Percentiles rank a stretch among this genome's conserved stretches.
phyloP scores from a whole-genome alignment of 495 filamentous ascomycete species.

The Lophiostoma macrostomum region DNA sequence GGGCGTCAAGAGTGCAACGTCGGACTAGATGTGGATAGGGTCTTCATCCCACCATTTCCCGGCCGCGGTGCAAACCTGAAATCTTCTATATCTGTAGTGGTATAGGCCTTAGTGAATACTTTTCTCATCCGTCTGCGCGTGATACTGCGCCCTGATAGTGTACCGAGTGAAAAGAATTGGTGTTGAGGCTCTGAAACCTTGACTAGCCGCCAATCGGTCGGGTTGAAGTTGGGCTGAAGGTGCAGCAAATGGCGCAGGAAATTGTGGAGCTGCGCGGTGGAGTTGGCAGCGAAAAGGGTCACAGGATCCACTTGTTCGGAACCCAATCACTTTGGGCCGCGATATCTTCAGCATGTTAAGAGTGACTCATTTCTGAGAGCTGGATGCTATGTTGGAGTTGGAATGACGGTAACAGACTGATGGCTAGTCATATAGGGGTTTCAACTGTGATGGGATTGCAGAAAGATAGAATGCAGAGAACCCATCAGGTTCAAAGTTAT shows the following conservation, averaged over 20 bases:
- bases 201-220: neutral
- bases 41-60: neutral
- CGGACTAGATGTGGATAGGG: too few relatives aligned
- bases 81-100: neutral
- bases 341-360: neutral
- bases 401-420: neutral
- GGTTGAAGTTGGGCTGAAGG: neutral
- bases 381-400: neutral
- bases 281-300: neutral
- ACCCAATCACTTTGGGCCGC: slow-evolving; percentile 1
- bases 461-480: too few relatives aligned
- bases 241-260: too few relatives aligned
- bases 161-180: neutral
- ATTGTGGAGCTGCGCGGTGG: neutral
- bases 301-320: neutral
- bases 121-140: neutral
- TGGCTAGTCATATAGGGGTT: too few relatives aligned
- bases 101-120: neutral
- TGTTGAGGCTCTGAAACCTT: neutral
- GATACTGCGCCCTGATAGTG: slow-evolving; percentile 1
- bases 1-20: neutral
- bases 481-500: too few relatives aligned
- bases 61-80: too few relatives aligned
- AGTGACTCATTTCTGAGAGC: neutral
- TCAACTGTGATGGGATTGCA: too few relatives aligned